phyloP scores from a whole-genome alignment of 257 asterid species.

The Rauvolfia tetraphylla region DNA sequence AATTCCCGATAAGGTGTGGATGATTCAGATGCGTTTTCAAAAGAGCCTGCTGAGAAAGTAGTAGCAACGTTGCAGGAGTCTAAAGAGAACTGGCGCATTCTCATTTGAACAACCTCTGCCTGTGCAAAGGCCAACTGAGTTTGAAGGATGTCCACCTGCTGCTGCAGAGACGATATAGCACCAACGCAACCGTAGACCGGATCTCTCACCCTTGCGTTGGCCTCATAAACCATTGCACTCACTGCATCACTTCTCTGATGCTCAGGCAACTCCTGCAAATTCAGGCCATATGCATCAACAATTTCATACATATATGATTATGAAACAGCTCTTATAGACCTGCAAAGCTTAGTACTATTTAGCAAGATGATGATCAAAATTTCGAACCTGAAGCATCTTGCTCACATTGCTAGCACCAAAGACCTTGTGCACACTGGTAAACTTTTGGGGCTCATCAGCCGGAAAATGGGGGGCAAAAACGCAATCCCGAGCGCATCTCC shows the following conservation, averaged over 20 bases:
- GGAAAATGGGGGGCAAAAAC: slow-evolving; percentile 22
- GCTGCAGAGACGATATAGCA: slow-evolving; percentile 71
- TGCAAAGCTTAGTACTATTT: too few relatives aligned
- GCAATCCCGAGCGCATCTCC: slow-evolving; percentile 19
- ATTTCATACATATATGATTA: too few relatives aligned
- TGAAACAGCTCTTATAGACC: too few relatives aligned
- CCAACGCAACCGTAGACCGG: slow-evolving; percentile 93
- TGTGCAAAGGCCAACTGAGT: slow-evolving; percentile 80
- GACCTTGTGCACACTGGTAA: slow-evolving; percentile 71
- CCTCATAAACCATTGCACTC: slow-evolving; percentile 81
- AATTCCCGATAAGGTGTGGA: background rate
- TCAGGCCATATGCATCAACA: background rate
- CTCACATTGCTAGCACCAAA: slow-evolving; percentile 34
- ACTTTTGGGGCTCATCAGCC: slow-evolving; percentile 49
- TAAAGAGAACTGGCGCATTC: slow-evolving; percentile 47
- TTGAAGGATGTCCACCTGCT: slow-evolving; percentile 73
- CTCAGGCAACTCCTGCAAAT: slow-evolving; percentile 60
- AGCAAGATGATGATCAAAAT: too few relatives aligned
- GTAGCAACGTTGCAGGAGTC: background rate
- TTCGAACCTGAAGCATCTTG: slow-evolving; percentile 30
- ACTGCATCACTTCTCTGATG: slow-evolving; percentile 78
- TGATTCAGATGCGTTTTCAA: background rate
- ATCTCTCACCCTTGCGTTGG: slow-evolving; percentile 81
- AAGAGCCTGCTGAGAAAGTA: background rate
- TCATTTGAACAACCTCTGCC: slow-evolving; percentile 76